Base-by-base conservation (phyloP, 106 monocot genomes). In the Chionographis japonica region DNA sequence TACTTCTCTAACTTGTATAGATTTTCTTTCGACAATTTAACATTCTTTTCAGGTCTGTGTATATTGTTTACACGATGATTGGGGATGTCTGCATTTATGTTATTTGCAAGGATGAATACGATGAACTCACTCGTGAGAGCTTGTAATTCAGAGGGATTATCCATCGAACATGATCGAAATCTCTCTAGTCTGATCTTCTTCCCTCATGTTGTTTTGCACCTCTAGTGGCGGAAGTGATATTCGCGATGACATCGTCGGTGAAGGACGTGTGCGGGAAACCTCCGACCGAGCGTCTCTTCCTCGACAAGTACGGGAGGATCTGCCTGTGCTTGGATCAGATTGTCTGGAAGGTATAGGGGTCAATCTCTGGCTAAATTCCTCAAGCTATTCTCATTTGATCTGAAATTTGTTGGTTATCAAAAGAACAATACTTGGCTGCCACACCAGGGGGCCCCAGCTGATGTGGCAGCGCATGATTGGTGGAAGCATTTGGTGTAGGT, bases 101-200 rank as follows among this genome's bases (percentile, higher is more conserved):
- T 50, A 88, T 97, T 63, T 92, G 95, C 73, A 97, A 97, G 81
- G 95, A 97, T 79, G 92, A 97, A 63, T 97, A 97, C 68, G 95
- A 92, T 67, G 95, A 97, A 67, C 95, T 97, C 80, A 92, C 92
- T 52, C 69, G 95, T 95, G 71, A 91, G 95, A 85, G 36, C 49
- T 65, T 10, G n/a, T 43, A 51, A 12, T 58, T 17, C 11, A 3
- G 51, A 17, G 46, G 38, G 40, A 11, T 9, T 41, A 15, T 12
- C 27, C 40, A 3, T 43, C 11, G 8, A 17, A 16, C 13, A 27
- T 35, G 35, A 40, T 10, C 7, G 37, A 49, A 60, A 60, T 66
- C 14, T 11, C 67, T 27, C 20, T 70, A 2, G 27, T 7, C 9
- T 60, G 6, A 20, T 36, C 54, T 49, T 35, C 11, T 66, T 61